Base-by-base conservation (phyloP, 2,329 filamentous ascomycete genomes). In the Stachybotrys elegans region DNA sequence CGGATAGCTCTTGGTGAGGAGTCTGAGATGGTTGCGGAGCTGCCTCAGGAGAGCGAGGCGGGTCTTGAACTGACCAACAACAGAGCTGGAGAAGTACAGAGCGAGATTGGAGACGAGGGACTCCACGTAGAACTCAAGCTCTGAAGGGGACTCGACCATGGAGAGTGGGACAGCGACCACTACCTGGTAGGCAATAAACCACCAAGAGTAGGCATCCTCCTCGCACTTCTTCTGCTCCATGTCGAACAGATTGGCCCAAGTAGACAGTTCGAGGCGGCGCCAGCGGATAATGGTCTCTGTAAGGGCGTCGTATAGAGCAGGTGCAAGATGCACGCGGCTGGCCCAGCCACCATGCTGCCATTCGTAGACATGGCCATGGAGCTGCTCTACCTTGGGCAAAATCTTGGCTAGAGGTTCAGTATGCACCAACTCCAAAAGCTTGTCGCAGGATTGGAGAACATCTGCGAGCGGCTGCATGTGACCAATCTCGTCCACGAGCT, bases 121-220 rank as follows among this genome's bases (percentile, higher is more conserved):
- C 46, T 77, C 73, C 1, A 80, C 75, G 60, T 95, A 88, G 14
- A 68, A 63, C 27, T 71, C 68, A 45, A 94, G 66, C 38, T 83
- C 77, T 19, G 77, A 66, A 1, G 71, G 74, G 20, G 76, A 73
- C 45, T 80, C 73, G 1, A 78, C 70, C 48, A 92, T 75, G 17
- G 79, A 76, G 43, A 88, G 71, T 0, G 91, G 86, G 9, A 83
- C 84, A 4, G 83, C 84, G 53, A 98, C 78, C 34, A 95, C 80
- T 5, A 85, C 88, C 63, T 97, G 89, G 57, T 96, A 98, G 1
- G 92, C 90, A 47, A 97, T 78, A 56, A 96, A 98, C 84, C 91
- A 98, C 93, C 93, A 98, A 14, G 86, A 84, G 55, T 83, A 84
- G 3, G 92, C 90, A 57, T 89, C 84, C 40, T 88, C 78, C 19